A percentile compares a stretch with the other conserved stretches of the same genome.
These are phyloP conservation scores for Barnettozyma populi DNA, from an alignment of 805 yeast species.

Conservation along the genomic window DNA sequence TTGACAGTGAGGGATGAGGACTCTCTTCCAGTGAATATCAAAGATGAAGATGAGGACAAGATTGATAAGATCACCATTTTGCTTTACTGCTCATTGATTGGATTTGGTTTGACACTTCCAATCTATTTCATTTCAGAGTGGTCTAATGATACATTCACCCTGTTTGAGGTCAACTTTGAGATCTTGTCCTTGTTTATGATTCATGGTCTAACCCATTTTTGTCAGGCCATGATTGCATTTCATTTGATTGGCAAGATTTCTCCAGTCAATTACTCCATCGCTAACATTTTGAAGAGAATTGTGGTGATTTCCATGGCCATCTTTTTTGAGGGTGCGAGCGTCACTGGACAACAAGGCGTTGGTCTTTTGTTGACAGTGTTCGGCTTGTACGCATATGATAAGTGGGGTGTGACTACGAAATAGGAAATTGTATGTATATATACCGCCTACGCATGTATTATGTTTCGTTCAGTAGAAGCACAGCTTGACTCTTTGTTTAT, in stretches of 20 bases:
- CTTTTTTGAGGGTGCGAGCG: slow-evolving; percentile 49
- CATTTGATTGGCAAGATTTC: slow-evolving; percentile 65
- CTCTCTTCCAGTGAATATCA: slow-evolving; percentile 15
- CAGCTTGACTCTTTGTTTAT: background rate
- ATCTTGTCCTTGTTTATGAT: slow-evolving; percentile 38
- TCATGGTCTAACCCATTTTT: slow-evolving; percentile 68
- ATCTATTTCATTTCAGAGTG: slow-evolving; percentile 56
- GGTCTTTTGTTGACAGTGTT: slow-evolving; percentile 52
- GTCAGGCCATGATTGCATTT: slow-evolving; percentile 70
- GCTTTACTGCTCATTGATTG: slow-evolving; percentile 65
- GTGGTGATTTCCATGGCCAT: slow-evolving; percentile 64
- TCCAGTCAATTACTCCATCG: slow-evolving; percentile 77
- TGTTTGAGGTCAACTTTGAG: slow-evolving; percentile 23
- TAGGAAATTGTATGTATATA: background rate
- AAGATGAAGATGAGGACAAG: slow-evolving; percentile 31
- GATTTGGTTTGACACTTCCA: slow-evolving; percentile 62
- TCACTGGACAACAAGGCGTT: slow-evolving; percentile 37
- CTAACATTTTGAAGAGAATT: slow-evolving; percentile 70
- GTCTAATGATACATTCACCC: slow-evolving; percentile 25
- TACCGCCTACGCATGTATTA: background rate
- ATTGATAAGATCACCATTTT: slow-evolving; percentile 68
- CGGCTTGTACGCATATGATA: slow-evolving; percentile 68
- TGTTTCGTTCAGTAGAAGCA: background rate
- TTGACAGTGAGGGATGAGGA: slow-evolving; percentile 42
- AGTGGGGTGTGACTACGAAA: slow-evolving; percentile 45